Evolutionary conservation across 495 filamentous ascomycete species (phyloP).

Genomic region (Neurospora tetraspora): DNA sequence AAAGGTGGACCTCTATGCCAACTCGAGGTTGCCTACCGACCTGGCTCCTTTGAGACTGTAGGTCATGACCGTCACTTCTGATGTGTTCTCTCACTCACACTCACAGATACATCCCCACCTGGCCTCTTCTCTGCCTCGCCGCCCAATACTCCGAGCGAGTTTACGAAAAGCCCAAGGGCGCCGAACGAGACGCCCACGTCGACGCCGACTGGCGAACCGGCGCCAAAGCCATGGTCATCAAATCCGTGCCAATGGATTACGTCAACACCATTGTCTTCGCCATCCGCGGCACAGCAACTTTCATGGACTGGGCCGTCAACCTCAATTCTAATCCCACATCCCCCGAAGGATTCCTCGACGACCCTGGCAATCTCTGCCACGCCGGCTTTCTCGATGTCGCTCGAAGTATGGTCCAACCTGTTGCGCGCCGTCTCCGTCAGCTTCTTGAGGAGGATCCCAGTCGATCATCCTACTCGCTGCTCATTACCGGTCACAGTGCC

Average conservation of each 20-base stretch:
- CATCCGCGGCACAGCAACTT: constrained; percentile 66
- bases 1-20: constrained; percentile 71
- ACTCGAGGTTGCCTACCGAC: constrained; percentile 60
- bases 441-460: constrained; percentile 60
- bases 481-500: constrained; percentile 77
- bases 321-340: constrained; percentile 52
- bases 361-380: constrained; percentile 65
- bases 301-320: constrained; percentile 81
- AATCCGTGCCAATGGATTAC: constrained; percentile 62
- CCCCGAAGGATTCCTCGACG: constrained; percentile 62
- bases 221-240: constrained; percentile 78
- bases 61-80: constrained; percentile 13
- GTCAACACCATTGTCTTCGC: constrained; percentile 71
- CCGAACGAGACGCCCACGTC: constrained; percentile 54
- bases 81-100: constrained; percentile 1
- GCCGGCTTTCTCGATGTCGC: constrained; percentile 68
- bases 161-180: constrained; percentile 51
- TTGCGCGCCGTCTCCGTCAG: constrained; percentile 55
- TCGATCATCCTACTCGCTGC: constrained; percentile 55
- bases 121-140: constrained; percentile 61
- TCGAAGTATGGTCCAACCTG: constrained; percentile 59
- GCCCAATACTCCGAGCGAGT: constrained; percentile 63
- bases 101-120: constrained; percentile 54
- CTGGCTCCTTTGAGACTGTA: constrained; percentile 57
- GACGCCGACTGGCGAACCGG: constrained; percentile 58